Base-by-base conservation (phyloP, 2,329 filamentous ascomycete genomes). In the Dichotomopilus funicola region DNA sequence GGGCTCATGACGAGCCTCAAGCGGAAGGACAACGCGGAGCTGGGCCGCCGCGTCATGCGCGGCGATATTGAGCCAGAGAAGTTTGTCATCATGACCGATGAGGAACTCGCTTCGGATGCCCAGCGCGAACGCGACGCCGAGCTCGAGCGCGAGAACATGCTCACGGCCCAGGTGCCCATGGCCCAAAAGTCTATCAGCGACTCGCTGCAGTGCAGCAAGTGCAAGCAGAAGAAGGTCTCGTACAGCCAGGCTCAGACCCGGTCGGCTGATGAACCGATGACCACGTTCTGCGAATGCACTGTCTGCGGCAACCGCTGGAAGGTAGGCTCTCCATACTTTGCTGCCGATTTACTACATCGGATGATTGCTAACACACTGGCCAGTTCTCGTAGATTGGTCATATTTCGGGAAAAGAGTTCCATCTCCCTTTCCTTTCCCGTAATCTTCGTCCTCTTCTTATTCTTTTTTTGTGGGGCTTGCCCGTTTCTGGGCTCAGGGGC, bases 171-270 rank as follows among this genome's bases (percentile, higher is more conserved):
- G 85, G 91, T 95, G 9, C 89, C 92, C 55, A 88, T 91, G 78
- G 88, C 85, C 13, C 87, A 96, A 73, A 94, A 91, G 79, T 91
- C 87, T 68, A 90, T 96, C 74, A 91, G 86, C 69, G 87, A 88
- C 69, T 89, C 86, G 55, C 79, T 97, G 67, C 86, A 89, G 73
- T 99, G 94, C 75, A 83, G 90, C 67, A 91, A 91, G 72, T 99
- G 94, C 74, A 88, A 88, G 66, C 81, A 95, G 80, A 91, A 88
- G 78, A 91, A 90, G 78, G 94, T 97, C 68, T 91, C 87, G 72
- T 99, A 99, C 73, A 90, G 84, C 49, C 94, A 99, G 75, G 94
- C 94, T 4, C 94, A 99, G 78, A 99, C 94, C 12, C 82, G 94
- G 62, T 88, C 84, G 75, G 94, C 94, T 62, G 94, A 99, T 81